A percentile compares a stretch with the other conserved stretches of the same genome.
phyloP scores from a whole-genome alignment of 1,139 yeast genomes.

The Blastobotrys illinoisensis region DNA sequence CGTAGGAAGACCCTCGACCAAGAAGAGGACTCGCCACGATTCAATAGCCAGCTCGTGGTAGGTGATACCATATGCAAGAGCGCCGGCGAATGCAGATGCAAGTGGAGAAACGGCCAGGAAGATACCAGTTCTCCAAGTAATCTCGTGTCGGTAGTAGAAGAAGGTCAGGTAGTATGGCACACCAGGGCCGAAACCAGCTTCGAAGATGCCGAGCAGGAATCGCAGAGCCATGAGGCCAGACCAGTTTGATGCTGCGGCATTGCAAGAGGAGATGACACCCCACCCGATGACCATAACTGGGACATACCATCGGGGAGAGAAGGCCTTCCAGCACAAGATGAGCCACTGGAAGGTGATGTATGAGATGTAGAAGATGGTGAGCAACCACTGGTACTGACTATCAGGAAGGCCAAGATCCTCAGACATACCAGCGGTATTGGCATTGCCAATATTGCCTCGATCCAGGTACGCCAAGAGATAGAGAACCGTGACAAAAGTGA shows the following conservation, averaged over 20 bases:
- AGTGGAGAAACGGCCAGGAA: slow-evolving; percentile 41
- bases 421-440: slow-evolving; percentile 54
- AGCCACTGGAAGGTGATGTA: slow-evolving; percentile 28
- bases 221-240: slow-evolving; percentile 24
- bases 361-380: slow-evolving; percentile 27
- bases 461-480: slow-evolving; percentile 54
- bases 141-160: slow-evolving; percentile 29
- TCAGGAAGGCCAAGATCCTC: slow-evolving; percentile 44
- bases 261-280: slow-evolving; percentile 26
- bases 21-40: slow-evolving; percentile 36
- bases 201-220: slow-evolving; percentile 26
- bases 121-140: slow-evolving; percentile 47
- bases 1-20: slow-evolving; percentile 38
- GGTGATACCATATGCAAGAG: slow-evolving; percentile 37
- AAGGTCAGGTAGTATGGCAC: slow-evolving; percentile 30
- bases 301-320: slow-evolving; percentile 24
- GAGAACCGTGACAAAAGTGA: slow-evolving; percentile 37
- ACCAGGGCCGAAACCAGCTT: slow-evolving; percentile 32
- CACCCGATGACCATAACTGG: slow-evolving; percentile 26
- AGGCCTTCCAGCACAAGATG: slow-evolving; percentile 21
- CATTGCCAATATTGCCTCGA: slow-evolving; percentile 57
- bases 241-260: slow-evolving; percentile 24
- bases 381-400: slow-evolving; percentile 33
- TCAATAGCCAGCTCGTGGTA: slow-evolving; percentile 19
- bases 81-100: slow-evolving; percentile 31